Base-by-base conservation (phyloP, 805 yeast genomes). In the Ogataea thermomethanolica region DNA sequence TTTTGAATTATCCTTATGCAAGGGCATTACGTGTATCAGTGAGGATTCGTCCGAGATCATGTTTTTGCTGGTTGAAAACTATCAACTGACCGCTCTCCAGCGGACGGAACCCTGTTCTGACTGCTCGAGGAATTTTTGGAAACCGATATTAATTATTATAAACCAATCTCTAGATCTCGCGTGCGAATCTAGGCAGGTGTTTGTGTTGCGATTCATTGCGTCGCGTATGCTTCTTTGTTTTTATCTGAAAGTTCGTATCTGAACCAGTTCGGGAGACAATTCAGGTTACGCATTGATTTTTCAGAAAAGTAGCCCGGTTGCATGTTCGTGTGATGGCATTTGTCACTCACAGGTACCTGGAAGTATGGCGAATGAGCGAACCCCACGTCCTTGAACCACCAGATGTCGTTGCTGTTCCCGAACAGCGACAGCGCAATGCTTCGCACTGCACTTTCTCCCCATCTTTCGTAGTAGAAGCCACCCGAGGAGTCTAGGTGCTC, bases 41-140 rank as follows among this genome's bases (percentile, higher is more conserved):
- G 99, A 91, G 98, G 99, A 93, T 89, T 90, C 96, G 96, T 93
- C 99, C 98, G 99, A 91, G 99, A 89, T 90, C 95, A 95, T 91
- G 98, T 93, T 87, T 91, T 91, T 91, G 99, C 99, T 91, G 95
- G 97, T 91, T 93, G 97, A 93, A 91, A 93, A 87, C 90, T 87
- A 79, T 81, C 83, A 84, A 93, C 90, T 69, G 90, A 95, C 83
- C 76, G 75, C 79, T 81, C 81, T 78, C 78, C 64, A 63, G 64
- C 62, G 64, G 54, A 46, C 59, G 52, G 56, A 31, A 45, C 55
- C 47, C 15, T 47, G 51, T 47, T 43, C 47, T 54, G 64, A 67
- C 74, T 64, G 64, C 64, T 67, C 54, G 73, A 80, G 84, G 90
- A 82, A 81, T 83, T 82, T 83, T 81, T 82, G 89, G 87, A 78